Evolutionary conservation across 2,329 filamentous ascomycete species (phyloP).

Genomic region (Diaporthe caulivora): DNA sequence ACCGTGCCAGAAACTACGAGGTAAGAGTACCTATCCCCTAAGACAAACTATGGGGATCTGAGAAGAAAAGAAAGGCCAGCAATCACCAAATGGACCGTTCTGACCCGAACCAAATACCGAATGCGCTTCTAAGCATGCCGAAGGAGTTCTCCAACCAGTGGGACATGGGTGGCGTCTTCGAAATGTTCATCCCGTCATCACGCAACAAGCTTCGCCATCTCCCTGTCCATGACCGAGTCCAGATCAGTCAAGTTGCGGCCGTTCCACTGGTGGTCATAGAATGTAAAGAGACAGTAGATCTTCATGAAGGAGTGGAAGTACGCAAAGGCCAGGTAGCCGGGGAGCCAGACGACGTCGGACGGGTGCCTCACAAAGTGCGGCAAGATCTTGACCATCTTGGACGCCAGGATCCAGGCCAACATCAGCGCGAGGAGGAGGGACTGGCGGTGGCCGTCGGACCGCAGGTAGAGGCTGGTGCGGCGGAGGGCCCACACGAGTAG

Average conservation of each 20-base stretch:
- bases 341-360: constrained; percentile 62
- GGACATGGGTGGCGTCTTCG: background rate
- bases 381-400: constrained; percentile 69
- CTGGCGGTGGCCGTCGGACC: constrained; percentile 24
- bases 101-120: too few species aligned
- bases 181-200: background rate
- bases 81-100: background rate
- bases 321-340: constrained; percentile 64
- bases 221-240: background rate
- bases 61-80: background rate
- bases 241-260: constrained; percentile 47
- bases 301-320: constrained; percentile 72
- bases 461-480: constrained; percentile 36
- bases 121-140: too few species aligned
- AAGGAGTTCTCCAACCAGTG: too few species aligned
- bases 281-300: constrained; percentile 66
- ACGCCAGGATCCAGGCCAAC: constrained; percentile 62
- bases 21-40: too few species aligned
- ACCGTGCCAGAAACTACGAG: background rate
- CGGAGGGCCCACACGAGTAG: constrained; percentile 52
- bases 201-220: background rate
- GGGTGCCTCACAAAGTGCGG: constrained; percentile 66
- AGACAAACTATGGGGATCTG: background rate
- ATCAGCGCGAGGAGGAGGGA: constrained; percentile 37
- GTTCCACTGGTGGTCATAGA: constrained; percentile 58